Conservation (phyloP, 2,329 filamentous ascomycete genomes). For the Alternaria incomplexa region DNA sequence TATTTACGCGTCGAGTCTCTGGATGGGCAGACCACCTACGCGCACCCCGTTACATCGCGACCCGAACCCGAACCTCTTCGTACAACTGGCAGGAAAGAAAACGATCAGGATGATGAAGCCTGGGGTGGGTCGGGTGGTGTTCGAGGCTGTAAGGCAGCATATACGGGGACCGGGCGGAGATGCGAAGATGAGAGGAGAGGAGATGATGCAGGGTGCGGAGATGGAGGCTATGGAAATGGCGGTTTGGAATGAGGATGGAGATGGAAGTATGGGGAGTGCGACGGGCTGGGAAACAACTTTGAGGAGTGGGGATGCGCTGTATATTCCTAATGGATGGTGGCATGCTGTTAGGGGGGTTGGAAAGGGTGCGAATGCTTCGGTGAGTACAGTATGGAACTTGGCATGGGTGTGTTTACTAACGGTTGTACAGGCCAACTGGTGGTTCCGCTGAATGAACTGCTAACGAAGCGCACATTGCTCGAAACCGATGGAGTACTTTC, state of each 20-base stretch:
- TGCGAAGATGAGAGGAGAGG: constrained; percentile 70
- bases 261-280: constrained; percentile 2
- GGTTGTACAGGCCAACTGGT: constrained; percentile 70
- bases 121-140: constrained; percentile 67
- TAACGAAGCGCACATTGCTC: too few species aligned
- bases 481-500: neutral
- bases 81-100: constrained; percentile 79
- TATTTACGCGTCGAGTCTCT: constrained; percentile 85
- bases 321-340: constrained; percentile 87
- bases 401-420: neutral
- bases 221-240: constrained; percentile 68
- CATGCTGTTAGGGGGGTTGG: constrained; percentile 76
- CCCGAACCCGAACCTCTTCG: constrained; percentile 91
- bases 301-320: constrained; percentile 71
- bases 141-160: constrained; percentile 54
- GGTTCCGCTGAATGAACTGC: constrained; percentile 66
- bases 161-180: constrained; percentile 52
- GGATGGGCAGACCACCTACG: constrained; percentile 85
- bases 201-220: constrained; percentile 90
- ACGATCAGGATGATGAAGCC: constrained; percentile 74
- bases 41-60: constrained; percentile 91
- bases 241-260: constrained; percentile 67
- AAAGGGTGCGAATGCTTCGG: constrained; percentile 63
- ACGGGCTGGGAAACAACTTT: constrained; percentile 55
- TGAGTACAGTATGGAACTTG: constrained; percentile 33